Evolutionary conservation across 257 asterid genomes (phyloP).

Genomic region (Solanum lycopersicoides): DNA sequence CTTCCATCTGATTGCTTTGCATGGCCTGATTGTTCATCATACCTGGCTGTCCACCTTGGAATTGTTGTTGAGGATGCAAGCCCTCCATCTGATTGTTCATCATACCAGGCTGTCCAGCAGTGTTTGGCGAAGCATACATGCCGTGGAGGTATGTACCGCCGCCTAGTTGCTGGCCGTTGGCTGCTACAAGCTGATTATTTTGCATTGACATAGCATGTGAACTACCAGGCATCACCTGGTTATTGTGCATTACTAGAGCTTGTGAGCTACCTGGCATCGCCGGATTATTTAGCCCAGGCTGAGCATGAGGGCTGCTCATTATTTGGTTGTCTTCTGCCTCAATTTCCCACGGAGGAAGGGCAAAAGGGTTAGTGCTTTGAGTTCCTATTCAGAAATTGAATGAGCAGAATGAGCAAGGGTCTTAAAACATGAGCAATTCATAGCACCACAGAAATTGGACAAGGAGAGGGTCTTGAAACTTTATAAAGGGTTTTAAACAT

Average conservation of each 20-base stretch:
- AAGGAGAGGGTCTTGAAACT: neutral
- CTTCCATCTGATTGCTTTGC: slow-evolving; percentile 23
- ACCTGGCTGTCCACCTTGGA: slow-evolving; percentile 15
- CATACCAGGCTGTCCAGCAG: slow-evolving; percentile 22
- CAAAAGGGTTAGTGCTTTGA: slow-evolving; percentile 38
- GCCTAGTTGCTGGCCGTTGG: slow-evolving; percentile 25
- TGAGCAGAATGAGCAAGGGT: neutral
- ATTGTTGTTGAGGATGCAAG: slow-evolving; percentile 24
- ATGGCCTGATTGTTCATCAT: slow-evolving; percentile 26
- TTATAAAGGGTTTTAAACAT: neutral
- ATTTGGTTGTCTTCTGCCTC: slow-evolving; percentile 35
- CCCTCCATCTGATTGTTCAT: slow-evolving; percentile 31
- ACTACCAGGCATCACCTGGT: neutral
- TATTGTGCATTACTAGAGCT: neutral
- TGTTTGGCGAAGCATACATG: slow-evolving; percentile 29
- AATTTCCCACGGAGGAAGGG: slow-evolving; percentile 97
- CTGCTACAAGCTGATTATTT: slow-evolving; percentile 8
- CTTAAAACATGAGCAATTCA: neutral
- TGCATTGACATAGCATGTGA: neutral
- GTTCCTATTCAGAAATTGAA: slow-evolving; percentile 26
- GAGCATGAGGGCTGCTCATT: slow-evolving; percentile 4
- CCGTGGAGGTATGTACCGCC: slow-evolving; percentile 28
- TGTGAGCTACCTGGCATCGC: neutral
- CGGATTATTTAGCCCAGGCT: neutral
- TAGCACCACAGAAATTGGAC: neutral